Base-by-base conservation (phyloP, 495 filamentous ascomycete genomes). In the Aspergillus sparsus region DNA sequence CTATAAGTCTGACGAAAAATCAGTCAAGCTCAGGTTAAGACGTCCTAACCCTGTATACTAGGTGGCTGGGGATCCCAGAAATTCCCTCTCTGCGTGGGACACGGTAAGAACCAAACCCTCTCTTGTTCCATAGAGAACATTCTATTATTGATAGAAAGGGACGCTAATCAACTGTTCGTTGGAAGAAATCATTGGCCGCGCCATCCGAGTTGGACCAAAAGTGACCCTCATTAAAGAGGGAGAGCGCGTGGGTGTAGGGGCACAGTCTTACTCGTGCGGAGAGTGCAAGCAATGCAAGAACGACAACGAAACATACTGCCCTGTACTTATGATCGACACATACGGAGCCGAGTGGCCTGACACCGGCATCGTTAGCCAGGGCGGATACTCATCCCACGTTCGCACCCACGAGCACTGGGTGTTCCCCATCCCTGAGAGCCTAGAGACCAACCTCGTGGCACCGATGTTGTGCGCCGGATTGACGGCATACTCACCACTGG, bases 391-490 rank as follows among this genome's bases (percentile, higher is more conserved):
- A 0, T 85, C 83, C 49, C 86, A 93, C 64, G 81, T 91, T 49
- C 83, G 90, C 34, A 87, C 86, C 0, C 90, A 91, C 69, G 84
- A 91, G 52, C 37, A 66, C 60, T 66, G 55, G 55, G 63, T 68
- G 5, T 93, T 93, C 77, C 87, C 86, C 27, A 93, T 97, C 60
- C 92, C 93, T 15, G 87, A 90, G 15, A 81, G 77, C 6, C 82
- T 96, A 45, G 72, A 85, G 18, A 85, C 78, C 64, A 80, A 80
- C 44, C 68, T 85, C 34, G 90, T 87, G 1, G 92, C 92, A 12
- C 92, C 90, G 2, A 95, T 96, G 90, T 80, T 96, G 66, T 96
- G 92, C 70, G 92, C 90, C 36, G 92, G 92, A 46, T 73, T 95
- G 34, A 96, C 93, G 1, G 85, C 85, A 33, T 96, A 87, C 75